Evolutionary conservation across 1,139 yeast species (phyloP), one percentile per base, ranked within the genome.

Genomic region (Arxiozyma heterogenica): DNA sequence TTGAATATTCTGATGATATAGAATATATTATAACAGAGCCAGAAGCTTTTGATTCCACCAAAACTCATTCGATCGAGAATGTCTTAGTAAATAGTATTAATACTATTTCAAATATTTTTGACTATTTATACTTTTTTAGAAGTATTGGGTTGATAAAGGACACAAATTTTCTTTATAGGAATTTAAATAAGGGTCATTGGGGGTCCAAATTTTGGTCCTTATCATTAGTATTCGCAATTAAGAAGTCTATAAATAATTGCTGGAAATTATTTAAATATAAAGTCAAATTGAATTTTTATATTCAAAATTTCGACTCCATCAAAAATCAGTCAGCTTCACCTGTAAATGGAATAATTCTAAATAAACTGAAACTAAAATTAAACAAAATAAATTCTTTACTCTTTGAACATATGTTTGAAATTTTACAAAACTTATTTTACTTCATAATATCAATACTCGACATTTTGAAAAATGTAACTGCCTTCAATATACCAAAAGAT

Each of bases 201-300:
- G 67, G 66, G 18, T 62, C 66, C 3, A 64, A 62, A 47, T 41
- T 64, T 15, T 64, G 69, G 68, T 56, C 65, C 17, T 51, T 61
- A 1, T 60, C 67, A 2, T 53, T 63, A 21, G 5, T 64, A 4
- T 56, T 66, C 20, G 55, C 66, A 4, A 51, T 58, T 1, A 54
- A 68, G 47, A 63, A 56, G 51, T 50, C 57, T 22, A 17, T 60
- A 30, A 30, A 18, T 20, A 30, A 45, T 22, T 45, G 47, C 30
- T 45, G 47, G 47, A 30, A 45, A 45, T 20, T 45, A 3, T 30
- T 45, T 18, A 45, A 45, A 30, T 45, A 45, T 45, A 45, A 30
- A 30, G 18, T 27, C 21, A 45, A 45, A 30, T 30, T 45, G 41
- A 45, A 30, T 9, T 45, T 45, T 45, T 45, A 45, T 45, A 45